Evolutionary conservation across 495 filamentous ascomycete genomes (phyloP).

Genomic region (Lophium mytilinum): DNA sequence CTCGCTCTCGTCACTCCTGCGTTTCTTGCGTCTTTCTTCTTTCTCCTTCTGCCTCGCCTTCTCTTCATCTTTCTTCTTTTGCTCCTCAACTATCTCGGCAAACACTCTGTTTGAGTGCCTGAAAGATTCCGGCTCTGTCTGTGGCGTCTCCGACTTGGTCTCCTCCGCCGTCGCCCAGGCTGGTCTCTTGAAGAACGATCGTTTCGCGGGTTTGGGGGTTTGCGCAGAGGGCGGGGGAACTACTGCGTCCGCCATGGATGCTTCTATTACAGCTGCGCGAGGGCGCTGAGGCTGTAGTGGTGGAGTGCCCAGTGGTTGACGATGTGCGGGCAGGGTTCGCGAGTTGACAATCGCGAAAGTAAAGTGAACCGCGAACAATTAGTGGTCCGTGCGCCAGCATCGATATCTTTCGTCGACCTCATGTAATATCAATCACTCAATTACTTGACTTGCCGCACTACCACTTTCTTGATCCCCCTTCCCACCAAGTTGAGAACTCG

Average conservation of each 20-base stretch:
- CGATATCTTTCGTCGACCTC: too few relatives aligned
- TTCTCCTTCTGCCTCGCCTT: conserved; percentile 3
- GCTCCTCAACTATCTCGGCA: conserved; percentile 14
- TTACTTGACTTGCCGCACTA: too few relatives aligned
- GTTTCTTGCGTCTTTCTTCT: conserved; percentile 2
- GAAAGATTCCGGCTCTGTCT: conserved; percentile 15
- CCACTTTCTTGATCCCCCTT: too few relatives aligned
- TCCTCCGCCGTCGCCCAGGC: conserved; percentile 12
- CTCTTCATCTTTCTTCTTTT: conserved; percentile 5
- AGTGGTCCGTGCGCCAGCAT: too few relatives aligned
- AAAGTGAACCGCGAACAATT: too few relatives aligned
- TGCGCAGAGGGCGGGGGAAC: not conserved
- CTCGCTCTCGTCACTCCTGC: not conserved
- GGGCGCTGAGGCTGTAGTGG: too few relatives aligned
- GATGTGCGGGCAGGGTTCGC: too few relatives aligned
- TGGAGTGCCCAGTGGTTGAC: too few relatives aligned
- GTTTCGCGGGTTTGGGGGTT: conserved; percentile 9
- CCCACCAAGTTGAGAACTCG: too few relatives aligned
- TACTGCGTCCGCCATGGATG: not conserved
- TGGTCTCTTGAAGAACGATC: conserved; percentile 23
- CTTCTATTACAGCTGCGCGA: conserved; percentile 1
- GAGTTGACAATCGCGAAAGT: too few relatives aligned
- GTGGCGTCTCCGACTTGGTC: conserved; percentile 2
- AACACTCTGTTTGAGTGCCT: conserved; percentile 14
- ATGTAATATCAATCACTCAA: too few relatives aligned